Evolutionary conservation across 345 rosid species (phyloP).

Genomic region (Eucalyptus brandiana): DNA sequence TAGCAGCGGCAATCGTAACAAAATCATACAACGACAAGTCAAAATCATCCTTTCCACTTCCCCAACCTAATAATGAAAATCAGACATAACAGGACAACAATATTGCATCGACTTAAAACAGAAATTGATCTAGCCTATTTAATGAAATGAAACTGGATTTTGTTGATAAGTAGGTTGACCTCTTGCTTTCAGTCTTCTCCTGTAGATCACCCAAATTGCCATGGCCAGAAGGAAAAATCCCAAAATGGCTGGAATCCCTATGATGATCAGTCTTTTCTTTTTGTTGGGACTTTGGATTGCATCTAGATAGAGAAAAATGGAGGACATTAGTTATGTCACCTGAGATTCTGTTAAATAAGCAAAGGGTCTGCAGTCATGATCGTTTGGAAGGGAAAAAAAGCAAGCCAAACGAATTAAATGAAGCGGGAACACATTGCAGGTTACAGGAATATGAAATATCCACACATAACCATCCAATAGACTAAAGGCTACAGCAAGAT

Average conservation of each 20-base stretch:
- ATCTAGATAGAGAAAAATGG: neutral
- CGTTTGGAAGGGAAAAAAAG: neutral
- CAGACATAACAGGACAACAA: neutral
- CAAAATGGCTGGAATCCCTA: neutral
- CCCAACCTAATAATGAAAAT: neutral
- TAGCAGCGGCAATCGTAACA: conserved; percentile 18
- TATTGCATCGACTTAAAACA: neutral
- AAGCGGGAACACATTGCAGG: neutral
- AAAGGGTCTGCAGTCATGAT: neutral
- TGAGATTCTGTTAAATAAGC: neutral
- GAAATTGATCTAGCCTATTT: conserved; percentile 10
- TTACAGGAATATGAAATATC: neutral
- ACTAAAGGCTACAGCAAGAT: neutral
- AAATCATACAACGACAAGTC: conserved; percentile 24
- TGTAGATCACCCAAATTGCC: neutral
- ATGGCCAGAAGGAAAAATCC: neutral
- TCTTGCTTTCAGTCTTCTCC: neutral
- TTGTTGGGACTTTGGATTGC: neutral
- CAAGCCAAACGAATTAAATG: neutral
- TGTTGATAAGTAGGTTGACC: neutral
- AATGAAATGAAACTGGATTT: neutral
- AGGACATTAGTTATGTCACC: neutral
- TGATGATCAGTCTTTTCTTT: neutral
- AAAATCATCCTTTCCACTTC: neutral
- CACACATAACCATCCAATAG: neutral